Percentiles rank a stretch among this genome's conserved stretches.
phyloP scores from a whole-genome alignment of 176 grass and related monocot species.

The Oryza meridionalis region DNA sequence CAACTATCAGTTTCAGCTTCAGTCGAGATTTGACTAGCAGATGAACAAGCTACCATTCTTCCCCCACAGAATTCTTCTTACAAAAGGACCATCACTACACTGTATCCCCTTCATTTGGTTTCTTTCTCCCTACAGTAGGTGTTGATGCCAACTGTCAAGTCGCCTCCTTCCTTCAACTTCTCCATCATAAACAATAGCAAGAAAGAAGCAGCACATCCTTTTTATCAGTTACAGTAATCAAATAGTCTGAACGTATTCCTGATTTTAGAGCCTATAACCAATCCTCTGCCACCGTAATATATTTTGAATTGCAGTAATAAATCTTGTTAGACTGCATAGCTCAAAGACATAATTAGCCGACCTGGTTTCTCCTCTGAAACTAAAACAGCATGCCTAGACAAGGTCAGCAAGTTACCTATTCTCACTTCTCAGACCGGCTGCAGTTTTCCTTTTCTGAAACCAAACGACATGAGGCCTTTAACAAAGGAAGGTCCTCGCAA shows the following conservation, averaged over 20 bases:
- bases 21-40: constrained; percentile 4
- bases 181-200: not conserved
- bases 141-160: not conserved
- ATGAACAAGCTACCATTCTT: not conserved
- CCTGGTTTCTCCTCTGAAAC: not conserved
- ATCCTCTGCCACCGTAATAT: too few relatives aligned
- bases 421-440: too few relatives aligned
- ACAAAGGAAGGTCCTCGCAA: not conserved
- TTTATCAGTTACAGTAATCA: too few relatives aligned
- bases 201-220: not conserved
- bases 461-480: not conserved
- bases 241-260: not conserved
- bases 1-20: too few relatives aligned
- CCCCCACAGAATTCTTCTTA: not conserved
- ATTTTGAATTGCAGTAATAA: too few relatives aligned
- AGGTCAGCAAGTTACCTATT: too few relatives aligned
- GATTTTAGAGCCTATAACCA: not conserved
- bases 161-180: not conserved
- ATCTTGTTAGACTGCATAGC: too few relatives aligned
- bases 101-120: not conserved
- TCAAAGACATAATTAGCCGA: not conserved
- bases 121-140: not conserved
- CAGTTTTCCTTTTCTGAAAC: not conserved
- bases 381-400: not conserved
- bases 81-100: not conserved